Conservation (phyloP, 176 grass and related monocot species). For the Hordeum marinum region DNA sequence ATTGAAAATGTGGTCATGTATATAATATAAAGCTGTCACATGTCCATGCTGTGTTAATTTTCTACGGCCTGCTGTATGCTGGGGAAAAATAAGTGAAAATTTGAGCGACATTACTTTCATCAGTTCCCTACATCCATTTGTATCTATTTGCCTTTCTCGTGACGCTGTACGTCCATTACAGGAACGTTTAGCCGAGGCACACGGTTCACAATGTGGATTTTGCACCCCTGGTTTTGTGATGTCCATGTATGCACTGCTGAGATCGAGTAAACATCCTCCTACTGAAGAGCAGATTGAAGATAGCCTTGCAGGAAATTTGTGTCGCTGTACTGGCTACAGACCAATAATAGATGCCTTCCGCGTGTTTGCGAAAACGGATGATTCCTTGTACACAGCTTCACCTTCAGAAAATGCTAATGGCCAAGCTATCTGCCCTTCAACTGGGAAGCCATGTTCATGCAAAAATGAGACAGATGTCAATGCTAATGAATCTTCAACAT, state of each 20-base stretch:
- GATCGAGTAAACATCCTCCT: slow-evolving; percentile 72
- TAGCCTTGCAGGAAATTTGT: slow-evolving; percentile 87
- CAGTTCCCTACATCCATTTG: background rate
- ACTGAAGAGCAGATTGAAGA: slow-evolving; percentile 94
- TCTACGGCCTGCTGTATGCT: background rate
- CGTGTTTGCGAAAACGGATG: slow-evolving; percentile 84
- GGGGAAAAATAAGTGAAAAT: background rate
- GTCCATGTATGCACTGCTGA: slow-evolving; percentile 94
- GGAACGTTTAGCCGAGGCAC: slow-evolving; percentile 76
- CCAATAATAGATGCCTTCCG: slow-evolving; percentile 97
- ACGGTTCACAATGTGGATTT: slow-evolving; percentile 99
- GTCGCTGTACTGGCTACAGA: slow-evolving; percentile 93
- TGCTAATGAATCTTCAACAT: slow-evolving; percentile 26
- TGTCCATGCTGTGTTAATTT: background rate
- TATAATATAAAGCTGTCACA: background rate
- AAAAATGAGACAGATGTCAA: slow-evolving; percentile 20
- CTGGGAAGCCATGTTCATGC: slow-evolving; percentile 88
- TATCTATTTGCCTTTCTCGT: background rate
- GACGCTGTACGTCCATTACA: slow-evolving; percentile 35
- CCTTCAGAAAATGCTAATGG: slow-evolving; percentile 41
- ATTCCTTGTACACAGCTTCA: slow-evolving; percentile 64
- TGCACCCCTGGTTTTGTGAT: slow-evolving; percentile 98
- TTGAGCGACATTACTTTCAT: slow-evolving; percentile 12
- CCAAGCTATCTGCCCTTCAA: slow-evolving; percentile 77
- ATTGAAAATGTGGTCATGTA: background rate